Base-by-base conservation (phyloP, 306 rosid species). In the Glycine tomentella region DNA sequence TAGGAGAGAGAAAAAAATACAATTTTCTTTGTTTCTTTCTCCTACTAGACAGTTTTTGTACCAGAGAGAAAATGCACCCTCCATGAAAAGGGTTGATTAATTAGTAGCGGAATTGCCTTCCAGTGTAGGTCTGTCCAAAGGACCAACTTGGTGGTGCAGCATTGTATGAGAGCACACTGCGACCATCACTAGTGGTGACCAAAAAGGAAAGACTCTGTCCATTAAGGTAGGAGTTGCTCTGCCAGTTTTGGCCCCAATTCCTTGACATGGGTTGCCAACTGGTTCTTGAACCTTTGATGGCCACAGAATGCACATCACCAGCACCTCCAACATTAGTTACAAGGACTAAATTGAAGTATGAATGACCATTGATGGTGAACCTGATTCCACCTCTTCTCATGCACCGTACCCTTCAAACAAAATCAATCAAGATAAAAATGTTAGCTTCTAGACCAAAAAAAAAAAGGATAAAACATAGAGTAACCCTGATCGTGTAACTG, bases 211-310 rank as follows among this genome's bases (percentile, higher is more conserved):
- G 92, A 75, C 90, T 88, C 68, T 92, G 95, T 56, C 93, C 97
- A 78, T 85, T 88, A 14, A 90, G 80, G 76, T 89, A 86, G 40
- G 91, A 86, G 56, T 92, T 90, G 85, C 97, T 92, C 80, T 90
- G 93, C 97, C 97, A 92, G 62, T 92, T 92, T 81, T 92, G 95
- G 1, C 97, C 97, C 97, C 97, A 92, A 14, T 92, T 92, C 46
- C 97, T 85, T 46, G 97, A 92, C 93, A 92, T 89, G 55, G 88
- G 44, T 78, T 85, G 92, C 97, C 95, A 92, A 53, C 93, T 77
- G 36, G 86, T 82, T 59, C 93, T 87, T 25, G 97, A 90, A 33
- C 97, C 97, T 76, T 89, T 92, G 73, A 92, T 90, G 40, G 93
- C 45, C 48, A 92, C 88, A 17, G 89, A 67, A 44, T 90, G 93